phyloP scores from a whole-genome alignment of 2,329 filamentous ascomycete genomes.

The Tothia fuscella region DNA sequence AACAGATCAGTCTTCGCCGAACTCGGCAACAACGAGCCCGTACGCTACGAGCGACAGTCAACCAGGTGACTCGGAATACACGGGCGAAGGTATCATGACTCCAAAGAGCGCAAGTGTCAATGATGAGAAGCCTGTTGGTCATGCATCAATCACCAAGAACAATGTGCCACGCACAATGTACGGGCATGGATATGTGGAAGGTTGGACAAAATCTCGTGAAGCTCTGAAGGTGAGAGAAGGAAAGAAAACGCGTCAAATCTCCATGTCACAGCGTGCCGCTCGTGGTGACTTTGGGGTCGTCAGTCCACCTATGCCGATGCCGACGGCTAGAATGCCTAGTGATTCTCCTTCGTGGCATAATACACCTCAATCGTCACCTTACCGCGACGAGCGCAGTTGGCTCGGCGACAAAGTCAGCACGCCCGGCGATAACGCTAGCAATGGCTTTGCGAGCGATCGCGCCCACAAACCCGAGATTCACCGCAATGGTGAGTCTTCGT shows the following conservation, averaged over 20 bases:
- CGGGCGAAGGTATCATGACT: neutral
- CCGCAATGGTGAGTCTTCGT: constrained; percentile 1
- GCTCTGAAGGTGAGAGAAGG: constrained; percentile 1
- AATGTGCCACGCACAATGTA: neutral
- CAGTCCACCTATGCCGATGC: constrained; percentile 2
- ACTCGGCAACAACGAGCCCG: neutral
- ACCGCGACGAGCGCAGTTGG: constrained; percentile 6
- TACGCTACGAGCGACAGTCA: constrained; percentile 5
- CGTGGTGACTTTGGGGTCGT: neutral
- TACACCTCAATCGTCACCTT: too few relatives aligned
- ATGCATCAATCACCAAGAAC: neutral
- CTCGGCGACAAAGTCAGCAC: neutral
- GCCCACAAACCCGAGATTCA: neutral
- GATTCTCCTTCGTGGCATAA: neutral
- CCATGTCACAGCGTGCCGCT: too few relatives aligned
- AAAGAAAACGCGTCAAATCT: too few relatives aligned
- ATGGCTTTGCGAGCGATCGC: neutral
- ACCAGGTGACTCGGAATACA: too few relatives aligned
- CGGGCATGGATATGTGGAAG: neutral
- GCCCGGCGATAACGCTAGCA: neutral
- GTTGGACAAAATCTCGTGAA: neutral
- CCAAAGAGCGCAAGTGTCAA: neutral
- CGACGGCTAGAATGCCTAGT: constrained; percentile 1
- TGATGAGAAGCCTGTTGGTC: neutral
- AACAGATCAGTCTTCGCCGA: constrained; percentile 4